These are phyloP conservation scores for Typha latifolia DNA, from an alignment of 176 grass and related monocot genomes.

Conservation along the genomic window DNA sequence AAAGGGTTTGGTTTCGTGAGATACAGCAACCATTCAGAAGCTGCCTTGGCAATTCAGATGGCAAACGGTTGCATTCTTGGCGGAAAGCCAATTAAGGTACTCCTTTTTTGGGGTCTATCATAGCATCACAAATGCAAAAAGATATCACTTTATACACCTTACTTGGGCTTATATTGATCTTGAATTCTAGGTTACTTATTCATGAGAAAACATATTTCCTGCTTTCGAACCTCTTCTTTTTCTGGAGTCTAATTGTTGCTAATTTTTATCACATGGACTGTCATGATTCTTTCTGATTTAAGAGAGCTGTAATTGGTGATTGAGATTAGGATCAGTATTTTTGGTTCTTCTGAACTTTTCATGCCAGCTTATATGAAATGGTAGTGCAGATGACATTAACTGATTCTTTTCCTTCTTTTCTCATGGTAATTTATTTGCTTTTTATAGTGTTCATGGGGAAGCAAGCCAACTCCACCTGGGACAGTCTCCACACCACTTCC, in stretches of 20 bases:
- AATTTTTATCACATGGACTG: not conserved
- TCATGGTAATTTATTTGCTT: not conserved
- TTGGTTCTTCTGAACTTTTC: too few species aligned
- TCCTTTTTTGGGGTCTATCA: not conserved
- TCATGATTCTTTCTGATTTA: not conserved
- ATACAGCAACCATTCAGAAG: conserved; percentile 85
- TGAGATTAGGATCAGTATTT: too few species aligned
- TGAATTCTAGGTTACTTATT: too few species aligned
- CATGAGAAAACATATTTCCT: too few species aligned
- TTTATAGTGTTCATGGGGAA: conserved; percentile 93
- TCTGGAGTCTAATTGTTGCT: not conserved
- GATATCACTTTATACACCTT: too few species aligned
- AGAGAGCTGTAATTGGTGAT: not conserved
- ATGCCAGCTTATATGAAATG: too few species aligned
- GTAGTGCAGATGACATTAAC: too few species aligned
- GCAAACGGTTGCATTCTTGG: conserved; percentile 63
- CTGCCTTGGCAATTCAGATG: conserved; percentile 78
- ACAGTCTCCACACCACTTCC: conserved; percentile 61
- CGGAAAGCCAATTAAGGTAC: conserved; percentile 85
- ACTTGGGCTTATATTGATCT: too few species aligned
- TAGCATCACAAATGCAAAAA: too few species aligned
- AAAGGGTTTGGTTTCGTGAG: conserved; percentile 98
- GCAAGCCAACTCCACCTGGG: conserved; percentile 86
- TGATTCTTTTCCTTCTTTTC: too few species aligned
- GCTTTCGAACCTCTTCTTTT: too few species aligned